Evolutionary conservation across 164 flowering plant genomes (phyloP).

Genomic region (Echeveria elegans): DNA sequence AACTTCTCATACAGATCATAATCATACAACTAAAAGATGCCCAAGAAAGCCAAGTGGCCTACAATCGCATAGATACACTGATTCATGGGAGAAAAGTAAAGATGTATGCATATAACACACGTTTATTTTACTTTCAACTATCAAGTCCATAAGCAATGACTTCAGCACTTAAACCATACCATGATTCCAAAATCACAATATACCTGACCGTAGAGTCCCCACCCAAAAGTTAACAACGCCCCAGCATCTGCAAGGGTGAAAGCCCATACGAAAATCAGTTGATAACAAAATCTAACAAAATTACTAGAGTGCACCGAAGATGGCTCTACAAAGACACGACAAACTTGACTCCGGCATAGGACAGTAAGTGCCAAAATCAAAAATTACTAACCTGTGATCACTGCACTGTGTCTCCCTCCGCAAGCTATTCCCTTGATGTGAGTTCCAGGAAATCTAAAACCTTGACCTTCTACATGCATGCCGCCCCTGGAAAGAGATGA

Average conservation of each 20-base stretch:
- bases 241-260: constrained; percentile 94
- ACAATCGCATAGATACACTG: too few species aligned
- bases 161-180: neutral
- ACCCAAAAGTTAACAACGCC: constrained; percentile 88
- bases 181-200: constrained; percentile 1
- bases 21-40: too few species aligned
- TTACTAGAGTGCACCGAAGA: too few species aligned
- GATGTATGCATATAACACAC: neutral
- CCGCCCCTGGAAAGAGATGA: constrained; percentile 39
- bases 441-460: constrained; percentile 61
- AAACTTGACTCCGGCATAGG: neutral
- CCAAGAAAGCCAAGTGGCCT: too few species aligned
- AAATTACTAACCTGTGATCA: constrained; percentile 60
- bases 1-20: too few species aligned
- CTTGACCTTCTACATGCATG: constrained; percentile 41
- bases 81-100: too few species aligned
- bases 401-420: too few species aligned
- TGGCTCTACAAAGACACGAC: neutral
- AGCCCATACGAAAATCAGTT: too few species aligned
- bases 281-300: neutral
- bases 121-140: neutral
- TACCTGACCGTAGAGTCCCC: constrained; percentile 99
- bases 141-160: neutral
- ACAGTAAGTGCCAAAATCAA: neutral
- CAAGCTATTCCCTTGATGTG: constrained; percentile 85